A percentile compares a stretch with the other conserved stretches of the same genome.
phyloP scores from a whole-genome alignment of 345 rosid genomes.

The Euphorbia peplus region DNA sequence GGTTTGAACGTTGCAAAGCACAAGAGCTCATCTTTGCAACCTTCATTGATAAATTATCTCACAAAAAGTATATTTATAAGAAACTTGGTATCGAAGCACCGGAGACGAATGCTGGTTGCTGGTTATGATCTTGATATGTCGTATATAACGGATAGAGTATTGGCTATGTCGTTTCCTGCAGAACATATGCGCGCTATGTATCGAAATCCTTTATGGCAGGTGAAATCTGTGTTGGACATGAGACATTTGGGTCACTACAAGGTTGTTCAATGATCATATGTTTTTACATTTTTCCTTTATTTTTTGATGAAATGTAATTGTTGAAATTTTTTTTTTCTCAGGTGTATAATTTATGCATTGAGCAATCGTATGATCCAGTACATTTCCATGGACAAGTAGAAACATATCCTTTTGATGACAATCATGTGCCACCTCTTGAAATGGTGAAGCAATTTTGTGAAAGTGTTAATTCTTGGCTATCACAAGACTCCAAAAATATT shows the following conservation, averaged over 20 bases:
- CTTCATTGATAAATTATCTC: constrained; percentile 43
- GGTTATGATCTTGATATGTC: constrained; percentile 99
- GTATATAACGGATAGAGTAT: constrained; percentile 60
- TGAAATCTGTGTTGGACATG: constrained; percentile 85
- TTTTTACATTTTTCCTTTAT: too few species aligned
- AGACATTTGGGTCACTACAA: constrained; percentile 71
- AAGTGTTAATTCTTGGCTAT: constrained; percentile 80
- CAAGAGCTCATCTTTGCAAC: constrained; percentile 19
- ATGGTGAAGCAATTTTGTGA: constrained; percentile 77
- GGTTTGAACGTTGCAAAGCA: constrained; percentile 62
- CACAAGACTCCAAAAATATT: constrained; percentile 61
- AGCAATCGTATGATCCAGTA: constrained; percentile 63
- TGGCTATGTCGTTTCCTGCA: constrained; percentile 94
- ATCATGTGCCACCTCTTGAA: constrained; percentile 80
- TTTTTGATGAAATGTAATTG: too few species aligned
- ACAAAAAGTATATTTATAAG: constrained; percentile 60
- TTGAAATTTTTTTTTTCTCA: constrained; percentile 19
- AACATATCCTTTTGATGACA: constrained; percentile 81
- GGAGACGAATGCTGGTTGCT: constrained; percentile 69
- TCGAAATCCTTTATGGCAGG: constrained; percentile 97
- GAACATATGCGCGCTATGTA: constrained; percentile 84
- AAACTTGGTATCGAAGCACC: constrained; percentile 78
- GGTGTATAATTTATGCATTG: constrained; percentile 86
- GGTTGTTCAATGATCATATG: too few species aligned
- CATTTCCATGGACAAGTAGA: constrained; percentile 86